Conservation (phyloP, 2,329 filamentous ascomycete genomes). For the Dactylellina parvicollis region DNA sequence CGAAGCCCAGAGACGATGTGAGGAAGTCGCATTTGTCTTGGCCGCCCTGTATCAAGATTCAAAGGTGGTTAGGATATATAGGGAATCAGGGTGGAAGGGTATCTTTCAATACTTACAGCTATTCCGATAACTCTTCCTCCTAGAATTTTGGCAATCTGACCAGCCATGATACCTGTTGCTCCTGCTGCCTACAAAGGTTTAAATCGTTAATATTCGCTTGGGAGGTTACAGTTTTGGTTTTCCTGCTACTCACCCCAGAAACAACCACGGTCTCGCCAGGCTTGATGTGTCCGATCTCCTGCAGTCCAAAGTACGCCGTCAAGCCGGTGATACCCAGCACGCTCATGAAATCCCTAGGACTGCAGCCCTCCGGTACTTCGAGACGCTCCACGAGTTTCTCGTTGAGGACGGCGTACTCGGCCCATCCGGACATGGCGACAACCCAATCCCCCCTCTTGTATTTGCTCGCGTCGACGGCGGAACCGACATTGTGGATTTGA, state of each 20-base stretch:
- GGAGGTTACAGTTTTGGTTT: background rate
- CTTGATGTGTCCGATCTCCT: conserved; percentile 74
- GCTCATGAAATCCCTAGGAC: conserved; percentile 58
- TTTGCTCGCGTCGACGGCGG: conserved; percentile 66
- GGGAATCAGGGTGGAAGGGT: background rate
- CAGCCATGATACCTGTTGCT: conserved; percentile 78
- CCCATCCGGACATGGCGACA: conserved; percentile 70
- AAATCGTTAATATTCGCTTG: background rate
- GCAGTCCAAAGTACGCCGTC: conserved; percentile 80
- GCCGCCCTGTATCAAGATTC: conserved; percentile 66
- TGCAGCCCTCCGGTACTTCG: conserved; percentile 64
- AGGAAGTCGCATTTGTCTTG: conserved; percentile 76
- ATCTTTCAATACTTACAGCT: conserved; percentile 29
- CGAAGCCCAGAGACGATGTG: conserved; percentile 72
- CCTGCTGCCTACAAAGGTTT: conserved; percentile 69
- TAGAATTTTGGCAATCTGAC: conserved; percentile 80
- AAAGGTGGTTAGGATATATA: background rate
- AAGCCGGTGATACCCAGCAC: conserved; percentile 73
- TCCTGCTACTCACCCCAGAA: conserved; percentile 64
- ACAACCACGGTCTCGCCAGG: conserved; percentile 79
- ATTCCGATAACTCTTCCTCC: conserved; percentile 64
- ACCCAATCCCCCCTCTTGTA: conserved; percentile 71
- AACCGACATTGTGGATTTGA: conserved; percentile 67
- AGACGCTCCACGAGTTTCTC: conserved; percentile 66
- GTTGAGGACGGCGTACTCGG: conserved; percentile 70